Evolutionary conservation across 768 basidiomycete species (phyloP).

Genomic region (Calocybe cyanea): DNA sequence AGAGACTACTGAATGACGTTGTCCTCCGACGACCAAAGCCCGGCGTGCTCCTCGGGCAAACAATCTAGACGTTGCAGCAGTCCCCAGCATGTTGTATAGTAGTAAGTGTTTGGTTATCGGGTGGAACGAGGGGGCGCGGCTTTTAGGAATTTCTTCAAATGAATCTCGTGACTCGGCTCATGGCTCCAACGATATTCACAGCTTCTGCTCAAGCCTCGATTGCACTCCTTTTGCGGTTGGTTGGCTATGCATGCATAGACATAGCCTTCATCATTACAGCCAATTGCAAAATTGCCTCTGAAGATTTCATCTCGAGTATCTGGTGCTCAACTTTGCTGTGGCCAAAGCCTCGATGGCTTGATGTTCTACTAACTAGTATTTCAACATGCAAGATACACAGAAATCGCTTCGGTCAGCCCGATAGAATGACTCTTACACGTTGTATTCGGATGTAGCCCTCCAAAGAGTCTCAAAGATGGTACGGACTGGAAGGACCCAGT

Average conservation of each 20-base stretch:
- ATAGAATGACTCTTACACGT: too few relatives aligned
- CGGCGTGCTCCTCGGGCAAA: constrained; percentile 36
- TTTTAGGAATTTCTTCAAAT: constrained; percentile 16
- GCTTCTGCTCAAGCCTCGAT: constrained; percentile 14
- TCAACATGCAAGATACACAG: too few relatives aligned
- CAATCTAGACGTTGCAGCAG: constrained; percentile 30
- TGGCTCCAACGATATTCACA: too few relatives aligned
- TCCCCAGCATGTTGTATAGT: constrained; percentile 29
- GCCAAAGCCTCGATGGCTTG: too few relatives aligned
- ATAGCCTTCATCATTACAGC: too few relatives aligned
- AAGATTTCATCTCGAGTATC: too few relatives aligned
- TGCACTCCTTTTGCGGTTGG: constrained; percentile 30
- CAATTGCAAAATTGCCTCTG: constrained; percentile 7
- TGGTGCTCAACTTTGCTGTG: too few relatives aligned
- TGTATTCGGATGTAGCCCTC: too few relatives aligned
- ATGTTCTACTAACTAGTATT: too few relatives aligned
- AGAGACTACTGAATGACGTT: constrained; percentile 40
- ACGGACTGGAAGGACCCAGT: too few relatives aligned
- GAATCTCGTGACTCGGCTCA: constrained; percentile 19
- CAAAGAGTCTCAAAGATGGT: too few relatives aligned
- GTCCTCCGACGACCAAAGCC: constrained; percentile 45
- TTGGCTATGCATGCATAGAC: constrained; percentile 15
- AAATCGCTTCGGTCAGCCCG: too few relatives aligned
- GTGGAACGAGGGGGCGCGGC: constrained; percentile 12
- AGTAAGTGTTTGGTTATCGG: constrained; percentile 12